Base-by-base conservation (phyloP, 2,329 filamentous ascomycete genomes). In the Capronia americana region DNA sequence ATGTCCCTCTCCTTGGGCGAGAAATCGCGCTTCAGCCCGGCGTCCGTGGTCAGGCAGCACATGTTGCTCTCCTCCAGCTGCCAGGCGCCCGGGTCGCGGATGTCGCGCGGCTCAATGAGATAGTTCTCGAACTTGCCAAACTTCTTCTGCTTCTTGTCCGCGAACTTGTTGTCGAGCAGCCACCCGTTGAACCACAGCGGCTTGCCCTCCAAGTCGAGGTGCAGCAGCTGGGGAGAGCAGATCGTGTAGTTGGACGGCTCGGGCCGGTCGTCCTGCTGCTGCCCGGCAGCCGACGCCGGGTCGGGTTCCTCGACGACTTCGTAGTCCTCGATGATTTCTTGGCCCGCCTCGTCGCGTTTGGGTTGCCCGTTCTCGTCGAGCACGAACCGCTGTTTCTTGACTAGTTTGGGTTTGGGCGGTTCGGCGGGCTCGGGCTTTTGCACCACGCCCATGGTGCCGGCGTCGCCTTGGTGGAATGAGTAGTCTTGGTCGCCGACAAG, bases 131-230 rank as follows among this genome's bases (percentile, higher is more conserved):
- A 81, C 4, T 73, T 72, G 32, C 74, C 74, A 48, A 79, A 78
- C 54, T 74, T 72, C 59, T 75, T 76, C 61, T 76, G 71, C 34
- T 76, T 72, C 48, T 74, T 73, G 23, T 76, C 74, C n/a, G 76
- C 75, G 67, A 79, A 82, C 64, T 82, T 83, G 72, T 79, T 80
- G 46, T 75, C 74, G 6, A 81, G 63, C 6, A 73, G 69, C 78
- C 81, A 82, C 58, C 81, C 81, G 67, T 82, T 83, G 75, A 82
- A 83, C 81, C 81, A 82, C 1, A 83, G 73, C 0, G 81, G 81
- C 60, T 72, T 77, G 26, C 77, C 79, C 12, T 77, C 74, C 7
- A 73, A 55, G 61, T 80, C 79, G 8, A 83, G 75, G 68, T 83
- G 81, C 2, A 83, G 74, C 3, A 83, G 77, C 67, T 83, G 81